Base-by-base conservation (phyloP, 2,329 filamentous ascomycete species). In the Microdochium nivale region DNA sequence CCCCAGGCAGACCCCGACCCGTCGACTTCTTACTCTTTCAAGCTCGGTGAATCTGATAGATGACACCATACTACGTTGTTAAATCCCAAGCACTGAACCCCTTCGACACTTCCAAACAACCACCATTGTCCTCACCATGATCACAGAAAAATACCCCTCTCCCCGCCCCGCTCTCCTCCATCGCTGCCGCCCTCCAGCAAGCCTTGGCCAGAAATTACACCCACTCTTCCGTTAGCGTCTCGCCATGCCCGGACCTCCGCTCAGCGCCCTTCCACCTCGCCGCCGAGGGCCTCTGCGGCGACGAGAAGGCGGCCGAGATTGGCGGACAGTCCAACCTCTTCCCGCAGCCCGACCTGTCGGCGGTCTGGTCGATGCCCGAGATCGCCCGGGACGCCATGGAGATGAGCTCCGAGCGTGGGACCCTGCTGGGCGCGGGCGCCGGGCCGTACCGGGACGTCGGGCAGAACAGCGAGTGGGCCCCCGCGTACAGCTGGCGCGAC, bases 321-420 rank as follows among this genome's bases (percentile, higher is more conserved):
- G 73, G 74, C 3, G 74, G 72, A 0, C 70, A 69, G 24, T 58
- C 65, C 1, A 70, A 74, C 52, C 63, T 75, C 0, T 63, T 65
- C 11, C 72, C 72, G 0, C 47, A 27, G 0, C 69, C 71, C 0
- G 61, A 64, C 3, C 56, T 69, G 8, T 57, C 65, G 1, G 62
- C 62, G 16, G 67, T 59, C 33, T 75, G 66, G 52, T 60, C 62
- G 2, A 50, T 71, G 48, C 40, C 60, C 2, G 57, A 60, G 1
- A 51, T 73, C 4, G 63, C 65, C 1, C 52, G 56, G 21, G 40
- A 44, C 27, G 50, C 60, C 1, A 72, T 74, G 66, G 64, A 67
- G 2, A 68, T 74, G 65, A 54, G 55, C 3, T 48, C 55, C 0
- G 52, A 51, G 1, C 55, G 55, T 2, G 71, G 71, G 1, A 58